Percentiles rank a stretch among this genome's conserved stretches.
Evolutionary conservation across 2,329 filamentous ascomycete species (phyloP).

Genomic region (Leptographium flavum): DNA sequence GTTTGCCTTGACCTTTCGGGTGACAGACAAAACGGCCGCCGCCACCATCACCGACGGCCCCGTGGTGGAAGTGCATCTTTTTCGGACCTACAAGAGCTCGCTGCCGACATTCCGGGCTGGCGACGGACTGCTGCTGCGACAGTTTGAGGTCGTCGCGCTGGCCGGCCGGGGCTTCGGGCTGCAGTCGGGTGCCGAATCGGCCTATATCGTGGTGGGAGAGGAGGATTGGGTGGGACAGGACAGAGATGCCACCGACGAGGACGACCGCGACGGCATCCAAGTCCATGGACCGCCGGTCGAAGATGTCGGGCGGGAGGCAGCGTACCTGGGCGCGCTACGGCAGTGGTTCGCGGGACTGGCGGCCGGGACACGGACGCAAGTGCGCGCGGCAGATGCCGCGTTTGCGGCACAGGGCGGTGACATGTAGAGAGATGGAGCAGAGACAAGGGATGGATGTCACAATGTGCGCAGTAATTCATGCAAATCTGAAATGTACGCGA

Average conservation of each 20-base stretch:
- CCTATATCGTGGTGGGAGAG: constrained; percentile 42
- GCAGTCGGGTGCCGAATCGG: constrained; percentile 37
- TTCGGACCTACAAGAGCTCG: constrained; percentile 41
- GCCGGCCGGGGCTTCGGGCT: constrained; percentile 41
- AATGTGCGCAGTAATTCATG: too few species aligned
- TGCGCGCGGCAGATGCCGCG: constrained; percentile 32
- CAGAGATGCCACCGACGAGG: too few species aligned
- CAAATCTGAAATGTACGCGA: too few species aligned
- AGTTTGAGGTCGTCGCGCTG: constrained; percentile 39
- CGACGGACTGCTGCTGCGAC: constrained; percentile 43
- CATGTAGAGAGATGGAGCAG: not conserved
- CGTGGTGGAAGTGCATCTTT: constrained; percentile 40
- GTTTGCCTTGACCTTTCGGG: constrained; percentile 42
- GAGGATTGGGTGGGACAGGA: constrained; percentile 2
- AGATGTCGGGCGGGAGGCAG: constrained; percentile 32
- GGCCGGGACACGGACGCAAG: constrained; percentile 27
- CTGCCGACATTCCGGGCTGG: constrained; percentile 40
- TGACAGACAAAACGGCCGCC: constrained; percentile 31
- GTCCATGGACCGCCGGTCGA: constrained; percentile 48
- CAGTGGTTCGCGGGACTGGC: constrained; percentile 36
- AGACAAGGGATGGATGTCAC: too few species aligned
- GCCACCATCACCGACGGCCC: constrained; percentile 28
- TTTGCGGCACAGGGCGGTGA: constrained; percentile 8
- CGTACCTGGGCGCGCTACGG: constrained; percentile 32
- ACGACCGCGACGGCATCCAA: constrained; percentile 21